These are phyloP conservation scores for Citrullus mucosospermus DNA, from an alignment of 306 rosid species.

Conservation along the genomic window DNA sequence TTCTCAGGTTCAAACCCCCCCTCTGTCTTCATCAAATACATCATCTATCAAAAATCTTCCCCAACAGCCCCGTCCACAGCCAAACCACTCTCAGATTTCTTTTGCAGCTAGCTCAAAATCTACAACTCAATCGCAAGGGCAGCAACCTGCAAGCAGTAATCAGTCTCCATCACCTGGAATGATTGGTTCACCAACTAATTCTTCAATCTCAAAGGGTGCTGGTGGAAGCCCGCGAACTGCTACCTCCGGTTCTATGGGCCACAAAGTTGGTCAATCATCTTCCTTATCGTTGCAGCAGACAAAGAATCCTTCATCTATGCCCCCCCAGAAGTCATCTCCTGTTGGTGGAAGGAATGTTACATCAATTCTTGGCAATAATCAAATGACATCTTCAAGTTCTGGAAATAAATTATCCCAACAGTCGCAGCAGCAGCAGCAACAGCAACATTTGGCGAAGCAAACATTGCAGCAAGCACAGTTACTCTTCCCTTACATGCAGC, in stretches of 20 bases:
- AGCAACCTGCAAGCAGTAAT: conserved; percentile 32
- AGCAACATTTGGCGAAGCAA: conserved; percentile 40
- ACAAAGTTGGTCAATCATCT: conserved; percentile 54
- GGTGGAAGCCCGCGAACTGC: conserved; percentile 86
- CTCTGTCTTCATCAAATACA: conserved; percentile 44
- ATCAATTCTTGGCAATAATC: conserved; percentile 60
- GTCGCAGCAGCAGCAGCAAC: conserved; percentile 26
- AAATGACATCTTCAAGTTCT: conserved; percentile 30
- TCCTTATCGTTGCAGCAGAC: conserved; percentile 61
- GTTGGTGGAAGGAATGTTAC: conserved; percentile 62
- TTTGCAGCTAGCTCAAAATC: conserved; percentile 64
- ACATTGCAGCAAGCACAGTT: conserved; percentile 46
- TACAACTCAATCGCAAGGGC: conserved; percentile 41
- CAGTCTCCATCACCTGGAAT: conserved; percentile 75
- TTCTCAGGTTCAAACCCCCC: conserved; percentile 41
- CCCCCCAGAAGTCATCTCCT: conserved; percentile 70
- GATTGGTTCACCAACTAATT: conserved; percentile 79
- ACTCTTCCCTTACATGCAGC: conserved; percentile 45
- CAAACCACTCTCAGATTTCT: conserved; percentile 66
- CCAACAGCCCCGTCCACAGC: conserved; percentile 73
- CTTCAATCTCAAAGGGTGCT: conserved; percentile 70
- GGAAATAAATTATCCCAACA: conserved; percentile 45
- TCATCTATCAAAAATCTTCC: conserved; percentile 43
- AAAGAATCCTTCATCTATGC: conserved; percentile 34
- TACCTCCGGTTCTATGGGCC: conserved; percentile 39